Percentiles rank a stretch among this genome's conserved stretches.
Conservation (phyloP, 1,139 yeast genomes). For the Debaryomyces coudertii region DNA sequence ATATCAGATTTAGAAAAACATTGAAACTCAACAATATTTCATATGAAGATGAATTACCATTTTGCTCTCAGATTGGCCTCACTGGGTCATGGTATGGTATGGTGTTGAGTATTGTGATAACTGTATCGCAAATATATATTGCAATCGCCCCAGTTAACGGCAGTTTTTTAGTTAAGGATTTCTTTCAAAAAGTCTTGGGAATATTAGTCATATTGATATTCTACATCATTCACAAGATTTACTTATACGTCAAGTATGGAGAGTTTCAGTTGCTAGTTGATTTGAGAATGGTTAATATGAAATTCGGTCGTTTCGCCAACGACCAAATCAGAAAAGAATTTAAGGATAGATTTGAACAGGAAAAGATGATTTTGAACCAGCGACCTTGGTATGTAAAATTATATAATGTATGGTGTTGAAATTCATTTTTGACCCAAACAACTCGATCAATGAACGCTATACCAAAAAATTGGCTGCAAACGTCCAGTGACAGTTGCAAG, state of each 20-base stretch:
- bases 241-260: conserved; percentile 17
- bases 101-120: conserved; percentile 13
- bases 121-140: conserved; percentile 22
- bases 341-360: conserved; percentile 1
- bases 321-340: conserved; percentile 4
- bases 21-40: conserved; percentile 11
- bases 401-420: conserved; percentile 8
- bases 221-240: conserved; percentile 30
- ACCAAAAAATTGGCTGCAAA: conserved; percentile 1
- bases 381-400: conserved; percentile 5
- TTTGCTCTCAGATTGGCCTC: conserved; percentile 14
- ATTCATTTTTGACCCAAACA: background rate
- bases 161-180: conserved; percentile 22
- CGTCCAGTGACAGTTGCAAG: background rate
- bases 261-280: conserved; percentile 9
- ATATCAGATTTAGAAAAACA: conserved; percentile 14
- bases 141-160: conserved; percentile 29
- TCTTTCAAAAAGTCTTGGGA: conserved; percentile 30
- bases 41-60: conserved; percentile 13
- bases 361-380: background rate
- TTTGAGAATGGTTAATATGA: conserved; percentile 10
- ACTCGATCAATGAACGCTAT: background rate
- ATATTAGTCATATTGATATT: conserved; percentile 26
- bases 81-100: conserved; percentile 18
- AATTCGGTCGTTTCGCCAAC: conserved; percentile 12